Percentiles rank a stretch among this genome's conserved stretches.
These are phyloP conservation scores for Aspergillus bombycis DNA, from an alignment of 2,329 filamentous ascomycete species.

Conservation along the genomic window DNA sequence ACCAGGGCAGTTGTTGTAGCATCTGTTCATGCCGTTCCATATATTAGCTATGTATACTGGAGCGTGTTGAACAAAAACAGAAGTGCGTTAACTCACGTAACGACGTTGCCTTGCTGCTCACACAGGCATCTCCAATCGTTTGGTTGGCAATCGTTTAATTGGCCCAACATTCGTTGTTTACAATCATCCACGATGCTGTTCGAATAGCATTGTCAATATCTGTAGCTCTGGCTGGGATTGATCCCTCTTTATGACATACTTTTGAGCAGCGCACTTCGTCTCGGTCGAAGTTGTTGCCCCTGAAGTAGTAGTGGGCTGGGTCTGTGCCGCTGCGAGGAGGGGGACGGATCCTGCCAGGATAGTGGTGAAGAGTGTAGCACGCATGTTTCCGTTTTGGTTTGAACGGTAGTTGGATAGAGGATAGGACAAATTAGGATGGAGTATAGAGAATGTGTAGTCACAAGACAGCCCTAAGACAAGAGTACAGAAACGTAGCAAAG, in stretches of 20 bases:
- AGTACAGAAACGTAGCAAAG: neutral
- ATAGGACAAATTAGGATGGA: neutral
- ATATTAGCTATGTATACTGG: neutral
- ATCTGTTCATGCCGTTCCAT: constrained; percentile 38
- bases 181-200: constrained; percentile 57
- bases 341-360: neutral
- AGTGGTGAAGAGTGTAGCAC: neutral
- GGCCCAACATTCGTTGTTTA: constrained; percentile 43
- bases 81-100: constrained; percentile 46
- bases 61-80: constrained; percentile 3
- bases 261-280: constrained; percentile 21
- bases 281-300: neutral
- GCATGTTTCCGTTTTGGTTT: neutral
- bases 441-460: neutral
- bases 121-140: constrained; percentile 63
- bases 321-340: neutral
- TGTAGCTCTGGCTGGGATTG: neutral
- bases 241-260: constrained; percentile 10
- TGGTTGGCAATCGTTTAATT: constrained; percentile 47
- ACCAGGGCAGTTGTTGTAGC: constrained; percentile 68
- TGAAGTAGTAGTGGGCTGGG: neutral
- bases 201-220: neutral
- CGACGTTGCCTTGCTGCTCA: constrained; percentile 55
- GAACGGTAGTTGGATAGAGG: too few relatives aligned
- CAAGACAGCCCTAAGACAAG: neutral